These are phyloP conservation scores for Coemansia sp. DNA, from an alignment of 192 early-diverging fungal genomes.

Conservation along the genomic window DNA sequence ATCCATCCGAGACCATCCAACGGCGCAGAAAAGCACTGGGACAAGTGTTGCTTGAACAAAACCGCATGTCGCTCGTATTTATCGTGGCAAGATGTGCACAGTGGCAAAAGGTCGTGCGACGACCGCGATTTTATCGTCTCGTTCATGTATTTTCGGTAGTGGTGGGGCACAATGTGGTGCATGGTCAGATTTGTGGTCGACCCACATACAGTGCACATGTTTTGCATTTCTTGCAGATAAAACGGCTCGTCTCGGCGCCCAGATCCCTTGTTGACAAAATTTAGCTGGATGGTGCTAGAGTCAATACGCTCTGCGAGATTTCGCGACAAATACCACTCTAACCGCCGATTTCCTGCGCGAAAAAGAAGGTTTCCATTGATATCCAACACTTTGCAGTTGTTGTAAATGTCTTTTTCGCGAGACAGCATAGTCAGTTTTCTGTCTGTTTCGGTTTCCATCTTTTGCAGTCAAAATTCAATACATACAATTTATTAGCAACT, in stretches of 20 bases:
- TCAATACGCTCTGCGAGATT: constrained; percentile 33
- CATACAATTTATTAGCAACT: not conserved
- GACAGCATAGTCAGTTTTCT: constrained; percentile 13
- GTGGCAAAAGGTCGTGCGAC: constrained; percentile 47
- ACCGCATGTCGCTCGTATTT: constrained; percentile 39
- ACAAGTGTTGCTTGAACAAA: constrained; percentile 29
- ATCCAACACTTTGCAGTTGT: constrained; percentile 47
- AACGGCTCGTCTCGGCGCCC: constrained; percentile 43
- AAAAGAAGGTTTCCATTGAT: constrained; percentile 43
- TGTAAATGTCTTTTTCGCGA: constrained; percentile 35
- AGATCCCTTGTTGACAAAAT: constrained; percentile 41
- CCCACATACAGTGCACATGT: constrained; percentile 40
- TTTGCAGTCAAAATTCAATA: not conserved
- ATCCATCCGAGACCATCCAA: constrained; percentile 45
- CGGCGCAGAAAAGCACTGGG: constrained; percentile 39
- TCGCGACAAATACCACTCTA: constrained; percentile 49
- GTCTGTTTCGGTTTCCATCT: not conserved
- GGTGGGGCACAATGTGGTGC: constrained; percentile 50
- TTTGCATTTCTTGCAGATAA: constrained; percentile 53
- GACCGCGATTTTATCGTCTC: constrained; percentile 43
- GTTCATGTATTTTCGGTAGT: constrained; percentile 45
- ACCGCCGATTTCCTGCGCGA: constrained; percentile 17
- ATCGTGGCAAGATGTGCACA: constrained; percentile 44
- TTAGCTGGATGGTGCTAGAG: constrained; percentile 45
- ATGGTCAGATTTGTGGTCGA: constrained; percentile 16